Base-by-base conservation (phyloP, 148 eudicot species). In the Camellia lanceoleosa region DNA sequence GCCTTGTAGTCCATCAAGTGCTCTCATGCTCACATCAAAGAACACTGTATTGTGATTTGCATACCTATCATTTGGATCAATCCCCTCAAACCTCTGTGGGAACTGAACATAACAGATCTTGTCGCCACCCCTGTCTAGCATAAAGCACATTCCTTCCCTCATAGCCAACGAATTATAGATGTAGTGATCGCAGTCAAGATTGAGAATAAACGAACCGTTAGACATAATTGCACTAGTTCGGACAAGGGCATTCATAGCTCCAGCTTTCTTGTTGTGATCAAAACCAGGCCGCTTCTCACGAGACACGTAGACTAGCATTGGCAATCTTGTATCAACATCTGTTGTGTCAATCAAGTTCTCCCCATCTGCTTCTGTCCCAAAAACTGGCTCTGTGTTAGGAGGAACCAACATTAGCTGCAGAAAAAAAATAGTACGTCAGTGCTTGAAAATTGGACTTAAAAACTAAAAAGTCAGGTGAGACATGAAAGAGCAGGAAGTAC, bases 261-360 rank as follows among this genome's bases (percentile, higher is more conserved):
- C 99, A 3, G 99, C 99, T 83, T 96, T 96, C 87, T 96, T 96
- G 90, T 93, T 96, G 89, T 96, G 99, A 70, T 96, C 99, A 64
- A 92, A 96, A 2, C 89, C 90, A 6, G 95, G 95, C 38, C 99
- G 80, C 79, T 96, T 96, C 84, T 96, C 99, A 54, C 99, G 89
- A 4, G 99, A 96, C 5, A 93, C 99, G 47, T 96, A 96, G 41
- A 96, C 99, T 42, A 96, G 84, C 97, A 96, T 86, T 54, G 99
- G 99, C 80, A 93, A 82, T 68, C 99, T 84, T 41, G 91, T 87
- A 60, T 96, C 99, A 11, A 90, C 91, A 67, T 91, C 92, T n/a
- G 93, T 86, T 14, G 95, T 87, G 81, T 93, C 97, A n/a, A 96
- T 87, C 82, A 93, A 71, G 85, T 87, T 87, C 23, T 86, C 91